These are phyloP conservation scores for Sonneratia caseolaris DNA, from an alignment of 345 rosid genomes.

Conservation along the genomic window DNA sequence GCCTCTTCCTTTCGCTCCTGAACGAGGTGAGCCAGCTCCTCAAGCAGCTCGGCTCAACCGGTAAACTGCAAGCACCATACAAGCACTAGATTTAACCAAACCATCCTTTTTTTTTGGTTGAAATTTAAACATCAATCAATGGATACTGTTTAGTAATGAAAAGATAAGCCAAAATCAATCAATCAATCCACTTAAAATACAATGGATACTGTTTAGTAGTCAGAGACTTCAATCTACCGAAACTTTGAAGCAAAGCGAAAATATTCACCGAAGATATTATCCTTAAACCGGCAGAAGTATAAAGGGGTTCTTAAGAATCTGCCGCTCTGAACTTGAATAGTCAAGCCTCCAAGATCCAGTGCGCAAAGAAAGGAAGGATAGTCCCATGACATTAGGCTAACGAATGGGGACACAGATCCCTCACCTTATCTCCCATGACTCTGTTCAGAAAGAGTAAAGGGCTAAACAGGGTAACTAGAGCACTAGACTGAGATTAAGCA, in stretches of 20 bases:
- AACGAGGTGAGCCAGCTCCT: conserved; percentile 73
- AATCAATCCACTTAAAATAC: conserved; percentile 2
- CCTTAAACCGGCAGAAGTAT: not conserved
- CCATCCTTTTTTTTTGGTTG: no score
- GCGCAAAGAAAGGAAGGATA: no score
- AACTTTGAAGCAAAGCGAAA: not conserved
- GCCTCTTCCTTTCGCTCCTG: conserved; percentile 73
- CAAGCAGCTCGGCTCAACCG: conserved; percentile 34
- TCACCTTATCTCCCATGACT: not conserved
- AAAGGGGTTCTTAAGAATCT: not conserved
- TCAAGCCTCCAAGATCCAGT: no score
- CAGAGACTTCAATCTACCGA: not conserved
- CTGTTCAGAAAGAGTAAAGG: conserved; percentile 13
- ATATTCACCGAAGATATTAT: not conserved
- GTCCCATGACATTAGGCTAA: no score
- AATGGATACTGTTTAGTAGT: not conserved
- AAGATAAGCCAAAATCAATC: no score
- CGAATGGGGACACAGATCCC: no score
- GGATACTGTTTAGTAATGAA: no score
- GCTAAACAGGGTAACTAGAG: conserved; percentile 7
- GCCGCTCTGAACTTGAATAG: no score
- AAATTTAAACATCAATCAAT: not conserved
- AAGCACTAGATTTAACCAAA: no score
- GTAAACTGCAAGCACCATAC: conserved; percentile 28
- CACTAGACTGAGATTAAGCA: not conserved